Evolutionary conservation across 1,284 basidiomycete species (phyloP), one percentile per base, ranked within the genome.

Genomic region (Paramarasmius palmivorus): DNA sequence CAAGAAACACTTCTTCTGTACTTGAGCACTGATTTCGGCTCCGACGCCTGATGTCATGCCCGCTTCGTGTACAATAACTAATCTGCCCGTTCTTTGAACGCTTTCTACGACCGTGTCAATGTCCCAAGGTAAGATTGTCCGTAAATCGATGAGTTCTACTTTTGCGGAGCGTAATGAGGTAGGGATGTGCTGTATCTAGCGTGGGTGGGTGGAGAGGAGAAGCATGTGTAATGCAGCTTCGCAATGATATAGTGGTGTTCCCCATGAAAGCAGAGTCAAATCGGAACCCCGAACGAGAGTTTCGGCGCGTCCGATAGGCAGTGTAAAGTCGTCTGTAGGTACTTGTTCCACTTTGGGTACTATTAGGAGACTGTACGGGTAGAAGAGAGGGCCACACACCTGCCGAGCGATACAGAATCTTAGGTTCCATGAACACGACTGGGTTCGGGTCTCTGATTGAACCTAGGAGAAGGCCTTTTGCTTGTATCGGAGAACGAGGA

Each of bases 401-500:
- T 64, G 90, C 81, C 42, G 90, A 91, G 49, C 92, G 84, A 66
- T 95, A 95, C 6, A 95, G 75, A 53, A 94, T 81, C 69, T 98
- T 98, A 9, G 95, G 95, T 70, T 98, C 95, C 80, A 98, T 90
- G 69, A 98, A 94, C 47, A 98, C 83, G 5, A 94, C 90, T 0
- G 95, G 95, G 64, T 96, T 95, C 0, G 92, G 91, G 65, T 97
- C 94, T 41, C 93, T 83, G 54, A 98, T 92, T 0, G 93, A 86
- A 3, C 85, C 82, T 4, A 96, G 77, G 6, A 98, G 74, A 1
- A 98, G 74, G 1, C 95, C 95, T 70, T 98, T 98, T 19, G 94
- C 95, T 76, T 98, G 95, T 36, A 95, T 86, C 0, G 95, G 95
- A 2, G 92, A 93, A 15, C 95, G 86, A 2, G 95, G 95, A 37